A percentile compares a stretch with the other conserved stretches of the same genome.
Evolutionary conservation across 2,329 filamentous ascomycete genomes (phyloP).

Genomic region (Aspergillus sclerotialis): DNA sequence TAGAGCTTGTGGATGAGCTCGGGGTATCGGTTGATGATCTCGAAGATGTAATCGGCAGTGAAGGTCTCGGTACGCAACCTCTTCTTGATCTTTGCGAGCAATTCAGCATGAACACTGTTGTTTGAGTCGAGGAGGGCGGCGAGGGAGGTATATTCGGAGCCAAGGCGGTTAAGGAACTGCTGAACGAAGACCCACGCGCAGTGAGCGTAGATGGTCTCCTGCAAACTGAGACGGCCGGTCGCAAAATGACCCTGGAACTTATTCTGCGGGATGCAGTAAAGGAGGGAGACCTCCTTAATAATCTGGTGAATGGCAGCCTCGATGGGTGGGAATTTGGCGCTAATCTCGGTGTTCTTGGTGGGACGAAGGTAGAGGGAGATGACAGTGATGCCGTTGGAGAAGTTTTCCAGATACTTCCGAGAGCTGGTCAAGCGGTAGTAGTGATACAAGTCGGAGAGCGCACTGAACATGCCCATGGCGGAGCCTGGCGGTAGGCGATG

Average conservation of each 20-base stretch:
- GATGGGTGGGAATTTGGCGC: slow-evolving; percentile 63
- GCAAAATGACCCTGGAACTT: slow-evolving; percentile 89
- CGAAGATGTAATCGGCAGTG: slow-evolving; percentile 93
- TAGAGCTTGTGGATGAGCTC: slow-evolving; percentile 81
- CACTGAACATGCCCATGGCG: slow-evolving; percentile 88
- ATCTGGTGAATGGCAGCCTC: slow-evolving; percentile 97
- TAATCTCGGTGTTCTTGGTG: slow-evolving; percentile 51
- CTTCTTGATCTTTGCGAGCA: slow-evolving; percentile 91
- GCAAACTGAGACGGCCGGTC: slow-evolving; percentile 76
- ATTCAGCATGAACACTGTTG: slow-evolving; percentile 77
- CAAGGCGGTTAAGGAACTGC: slow-evolving; percentile 94
- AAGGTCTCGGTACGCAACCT: slow-evolving; percentile 94
- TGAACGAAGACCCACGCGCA: slow-evolving; percentile 97
- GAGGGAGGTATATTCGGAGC: slow-evolving; percentile 83
- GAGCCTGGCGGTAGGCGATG: slow-evolving; percentile 89
- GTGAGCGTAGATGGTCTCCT: slow-evolving; percentile 96
- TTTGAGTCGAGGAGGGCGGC: slow-evolving; percentile 70
- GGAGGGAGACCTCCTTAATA: slow-evolving; percentile 92
- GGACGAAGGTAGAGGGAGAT: slow-evolving; percentile 92
- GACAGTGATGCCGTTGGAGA: slow-evolving; percentile 95
- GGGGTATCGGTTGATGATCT: slow-evolving; percentile 91
- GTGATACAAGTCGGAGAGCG: slow-evolving; percentile 92
- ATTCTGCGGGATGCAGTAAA: slow-evolving; percentile 98
- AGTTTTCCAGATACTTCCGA: slow-evolving; percentile 96
- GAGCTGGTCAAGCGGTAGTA: slow-evolving; percentile 97